A percentile compares a stretch with the other conserved stretches of the same genome.
Evolutionary conservation across 345 rosid genomes (phyloP).

Genomic region (Camelina hispida): DNA sequence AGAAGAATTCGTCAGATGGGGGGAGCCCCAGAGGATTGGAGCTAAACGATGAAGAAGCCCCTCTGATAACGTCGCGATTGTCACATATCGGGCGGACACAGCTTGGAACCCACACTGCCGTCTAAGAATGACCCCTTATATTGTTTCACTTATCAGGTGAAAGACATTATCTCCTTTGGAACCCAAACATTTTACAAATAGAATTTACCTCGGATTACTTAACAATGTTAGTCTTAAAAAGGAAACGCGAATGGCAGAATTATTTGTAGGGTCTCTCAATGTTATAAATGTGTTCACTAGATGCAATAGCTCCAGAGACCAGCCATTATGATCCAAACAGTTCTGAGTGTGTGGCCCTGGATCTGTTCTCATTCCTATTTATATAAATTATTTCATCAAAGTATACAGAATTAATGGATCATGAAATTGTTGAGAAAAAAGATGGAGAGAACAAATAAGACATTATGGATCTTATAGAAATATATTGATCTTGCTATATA

Average conservation of each 20-base stretch:
- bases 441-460: neutral
- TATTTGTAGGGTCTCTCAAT: slow-evolving; percentile 33
- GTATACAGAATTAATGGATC: neutral
- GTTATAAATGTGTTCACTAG: slow-evolving; percentile 36
- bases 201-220: slow-evolving; percentile 34
- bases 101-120: slow-evolving; percentile 56
- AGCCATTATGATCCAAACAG: slow-evolving; percentile 27
- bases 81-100: slow-evolving; percentile 80
- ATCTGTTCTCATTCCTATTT: neutral
- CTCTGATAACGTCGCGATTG: slow-evolving; percentile 69
- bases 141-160: slow-evolving; percentile 29
- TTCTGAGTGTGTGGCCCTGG: neutral
- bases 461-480: neutral
- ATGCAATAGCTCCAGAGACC: slow-evolving; percentile 17
- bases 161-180: slow-evolving; percentile 22
- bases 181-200: slow-evolving; percentile 14
- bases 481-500: slow-evolving; percentile 2
- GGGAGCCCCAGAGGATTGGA: slow-evolving; percentile 50
- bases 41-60: slow-evolving; percentile 81
- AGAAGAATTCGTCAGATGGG: slow-evolving; percentile 83
- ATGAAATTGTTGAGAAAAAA: neutral
- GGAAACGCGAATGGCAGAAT: slow-evolving; percentile 16
- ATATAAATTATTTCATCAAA: neutral
- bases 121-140: slow-evolving; percentile 36
- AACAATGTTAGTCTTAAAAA: slow-evolving; percentile 30